These are phyloP conservation scores for Daldinia bambusicola DNA, from an alignment of 495 filamentous ascomycete genomes.

Conservation along the genomic window DNA sequence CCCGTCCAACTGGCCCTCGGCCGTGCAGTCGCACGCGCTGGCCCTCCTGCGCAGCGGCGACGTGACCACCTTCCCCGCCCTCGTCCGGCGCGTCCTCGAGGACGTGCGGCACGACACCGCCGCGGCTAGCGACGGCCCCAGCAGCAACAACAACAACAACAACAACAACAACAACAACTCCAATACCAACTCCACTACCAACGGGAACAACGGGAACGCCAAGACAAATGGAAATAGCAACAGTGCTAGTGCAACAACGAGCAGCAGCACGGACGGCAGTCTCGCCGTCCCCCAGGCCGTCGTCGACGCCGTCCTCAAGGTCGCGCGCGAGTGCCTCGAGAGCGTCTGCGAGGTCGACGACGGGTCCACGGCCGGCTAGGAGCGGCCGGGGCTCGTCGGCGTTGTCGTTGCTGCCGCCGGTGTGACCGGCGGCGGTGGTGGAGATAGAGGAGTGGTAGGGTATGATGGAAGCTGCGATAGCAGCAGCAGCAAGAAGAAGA, in stretches of 20 bases:
- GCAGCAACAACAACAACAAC: conserved; percentile 21
- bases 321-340: conserved; percentile 63
- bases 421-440: not conserved
- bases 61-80: conserved; percentile 61
- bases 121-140: conserved; percentile 29
- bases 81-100: conserved; percentile 62
- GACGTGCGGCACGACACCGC: conserved; percentile 63
- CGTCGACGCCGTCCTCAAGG: conserved; percentile 63
- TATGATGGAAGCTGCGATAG: not conserved
- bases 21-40: conserved; percentile 62
- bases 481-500: not conserved
- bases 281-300: conserved; percentile 62
- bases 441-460: not conserved
- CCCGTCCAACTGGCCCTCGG: conserved; percentile 65
- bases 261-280: conserved; percentile 27
- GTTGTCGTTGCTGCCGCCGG: too few relatives aligned
- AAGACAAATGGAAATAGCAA: conserved; percentile 30
- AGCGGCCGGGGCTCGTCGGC: not conserved
- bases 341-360: conserved; percentile 60
- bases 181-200: not conserved
- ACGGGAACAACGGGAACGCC: conserved; percentile 3
- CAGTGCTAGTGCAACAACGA: conserved; percentile 15
- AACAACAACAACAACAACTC: conserved; percentile 1
- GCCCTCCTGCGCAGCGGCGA: conserved; percentile 64
- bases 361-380: conserved; percentile 37